Evolutionary conservation across 2,329 filamentous ascomycete species (phyloP).

Genomic region (Bimuria novae-zelandiae): DNA sequence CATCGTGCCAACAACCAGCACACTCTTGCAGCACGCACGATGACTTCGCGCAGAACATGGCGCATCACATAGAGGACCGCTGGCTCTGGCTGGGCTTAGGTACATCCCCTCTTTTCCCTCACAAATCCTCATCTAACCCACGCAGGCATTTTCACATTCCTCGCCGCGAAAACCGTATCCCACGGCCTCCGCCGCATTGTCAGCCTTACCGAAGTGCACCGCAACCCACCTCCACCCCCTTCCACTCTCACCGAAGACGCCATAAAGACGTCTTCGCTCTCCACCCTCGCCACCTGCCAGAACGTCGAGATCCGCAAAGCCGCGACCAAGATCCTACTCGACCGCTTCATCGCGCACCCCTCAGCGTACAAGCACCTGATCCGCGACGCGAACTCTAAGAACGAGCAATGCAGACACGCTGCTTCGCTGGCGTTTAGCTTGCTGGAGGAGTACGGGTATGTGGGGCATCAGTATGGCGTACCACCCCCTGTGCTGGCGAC

Average conservation of each 20-base stretch:
- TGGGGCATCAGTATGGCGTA: conserved; percentile 15
- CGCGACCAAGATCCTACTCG: conserved; percentile 44
- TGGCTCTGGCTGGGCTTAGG: conserved; percentile 55
- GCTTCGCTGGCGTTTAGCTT: conserved; percentile 35
- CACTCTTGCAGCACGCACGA: conserved; percentile 10
- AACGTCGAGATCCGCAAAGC: conserved; percentile 51
- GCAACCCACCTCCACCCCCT: conserved; percentile 61
- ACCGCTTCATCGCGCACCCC: conserved; percentile 35
- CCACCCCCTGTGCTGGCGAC: conserved; percentile 6
- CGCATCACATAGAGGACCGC: conserved; percentile 47
- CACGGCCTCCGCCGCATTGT: conserved; percentile 64
- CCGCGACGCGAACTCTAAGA: conserved; percentile 30
- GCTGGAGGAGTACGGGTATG: conserved; percentile 29
- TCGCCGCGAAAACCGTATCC: conserved; percentile 62
- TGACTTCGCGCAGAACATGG: conserved; percentile 35
- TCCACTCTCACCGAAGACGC: conserved; percentile 69
- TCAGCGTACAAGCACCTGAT: conserved; percentile 24
- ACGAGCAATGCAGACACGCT: conserved; percentile 22
- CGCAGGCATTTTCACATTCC: conserved; percentile 60
- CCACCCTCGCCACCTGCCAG: conserved; percentile 46
- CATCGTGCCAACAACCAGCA: not conserved
- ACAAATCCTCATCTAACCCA: conserved; percentile 53
- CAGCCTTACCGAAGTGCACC: conserved; percentile 68
- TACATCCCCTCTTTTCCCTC: conserved; percentile 46
- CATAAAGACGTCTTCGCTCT: conserved; percentile 49